Percentiles rank a stretch among this genome's conserved stretches.
Conservation (phyloP, 805 yeast genomes). For the Metschnikowia aberdeeniae region DNA sequence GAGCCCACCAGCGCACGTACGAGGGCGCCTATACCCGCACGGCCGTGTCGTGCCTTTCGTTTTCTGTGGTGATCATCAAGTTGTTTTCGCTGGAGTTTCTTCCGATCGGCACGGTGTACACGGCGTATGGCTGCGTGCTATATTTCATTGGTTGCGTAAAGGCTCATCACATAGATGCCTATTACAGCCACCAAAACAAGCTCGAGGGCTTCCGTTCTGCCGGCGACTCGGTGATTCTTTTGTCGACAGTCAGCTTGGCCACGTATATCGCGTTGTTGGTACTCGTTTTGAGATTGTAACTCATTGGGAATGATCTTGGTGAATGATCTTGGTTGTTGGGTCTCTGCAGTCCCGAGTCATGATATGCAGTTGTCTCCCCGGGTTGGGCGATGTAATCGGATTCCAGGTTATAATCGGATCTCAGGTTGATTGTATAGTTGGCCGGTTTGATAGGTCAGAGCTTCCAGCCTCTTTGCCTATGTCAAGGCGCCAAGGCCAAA, state of each 20-base stretch:
- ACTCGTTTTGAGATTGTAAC: conserved; percentile 43
- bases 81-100: conserved; percentile 60
- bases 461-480: background rate
- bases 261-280: conserved; percentile 51
- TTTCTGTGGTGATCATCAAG: conserved; percentile 61
- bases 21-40: conserved; percentile 81
- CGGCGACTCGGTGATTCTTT: conserved; percentile 55
- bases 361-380: too few relatives aligned
- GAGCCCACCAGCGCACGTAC: conserved; percentile 78
- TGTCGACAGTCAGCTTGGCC: conserved; percentile 46
- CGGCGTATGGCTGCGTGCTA: conserved; percentile 50
- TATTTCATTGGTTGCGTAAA: conserved; percentile 38
- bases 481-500: conserved; percentile 70
- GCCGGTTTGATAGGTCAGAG: background rate
- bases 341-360: too few relatives aligned
- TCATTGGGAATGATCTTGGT: too few relatives aligned
- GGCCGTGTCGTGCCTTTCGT: conserved; percentile 63
- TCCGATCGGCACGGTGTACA: conserved; percentile 63
- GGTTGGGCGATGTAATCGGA: too few relatives aligned
- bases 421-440: too few relatives aligned
- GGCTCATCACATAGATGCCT: conserved; percentile 33
- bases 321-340: too few relatives aligned
- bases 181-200: conserved; percentile 35
- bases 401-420: too few relatives aligned
- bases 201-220: conserved; percentile 51